Evolutionary conservation across 371 early-diverging fungal genomes (phyloP), one percentile per base, ranked within the genome.

Genomic region (Lichtheimia ornata): DNA sequence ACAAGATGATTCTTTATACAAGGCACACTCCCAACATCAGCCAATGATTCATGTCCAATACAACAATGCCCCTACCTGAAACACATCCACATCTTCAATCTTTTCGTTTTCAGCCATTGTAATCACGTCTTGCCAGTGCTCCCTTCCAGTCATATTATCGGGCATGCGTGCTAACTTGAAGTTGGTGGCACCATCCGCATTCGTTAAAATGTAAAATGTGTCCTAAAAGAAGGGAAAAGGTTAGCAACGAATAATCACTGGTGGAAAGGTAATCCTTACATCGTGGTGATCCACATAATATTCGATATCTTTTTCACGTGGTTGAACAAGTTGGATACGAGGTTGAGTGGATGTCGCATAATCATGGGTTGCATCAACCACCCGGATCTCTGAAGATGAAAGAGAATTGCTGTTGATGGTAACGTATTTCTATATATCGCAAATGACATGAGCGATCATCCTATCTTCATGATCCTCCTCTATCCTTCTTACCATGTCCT

Each of bases 31-130:
- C n/a, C 5, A 53, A 35, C 24, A 57, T 28, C 25, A 17, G 61
- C 27, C 0, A 14, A 28, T 3, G 0, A 24, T 13, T 2, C 24
- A 20, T 7, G 12, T n/a, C 20, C 5, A 59, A 11, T 5, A 30
- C 13, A 11, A 1, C 9, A 1, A 6, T 20, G 9, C 24, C 2
- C 53, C 44, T 80, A 87, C 85, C 63, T 82, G 70, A 58, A 94
- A 93, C 14, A 94, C 70, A 58, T 94, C 94, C 4, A 94, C 89
- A 63, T 93, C 94, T 51, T 93, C 91, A 45, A 94, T 91, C 45
- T 84, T 86, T 62, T 90, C 89, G 14, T 77, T 83, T 2, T 81
- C 67, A 40, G 74, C 75, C 45, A 90, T 77, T 0, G 74, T 76
- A 57, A 91, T 74, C 42, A 90, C 63, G 51, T 89, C 87, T 6